Base-by-base conservation (phyloP, 2,329 filamentous ascomycete genomes). In the Talaromyces sp. region DNA sequence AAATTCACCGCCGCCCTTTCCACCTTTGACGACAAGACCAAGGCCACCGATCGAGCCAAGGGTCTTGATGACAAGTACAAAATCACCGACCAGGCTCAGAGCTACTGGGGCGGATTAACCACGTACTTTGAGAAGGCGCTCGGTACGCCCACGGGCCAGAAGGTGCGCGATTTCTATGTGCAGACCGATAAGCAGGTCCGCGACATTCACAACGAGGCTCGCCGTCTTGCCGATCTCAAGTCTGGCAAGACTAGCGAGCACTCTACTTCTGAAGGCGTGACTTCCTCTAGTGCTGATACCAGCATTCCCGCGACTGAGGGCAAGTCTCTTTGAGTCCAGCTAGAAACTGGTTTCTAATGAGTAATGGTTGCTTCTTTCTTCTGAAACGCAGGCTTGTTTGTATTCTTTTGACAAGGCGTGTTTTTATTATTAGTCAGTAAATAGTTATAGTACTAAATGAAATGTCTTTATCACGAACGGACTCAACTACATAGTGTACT, bases 81-180 rank as follows among this genome's bases (percentile, higher is more conserved):
- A 71, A 87, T 98, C 74, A 86, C 87, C 63, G 84, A 89, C 71
- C 90, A 90, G 74, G 92, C 91, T 68, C 86, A 83, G 74, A 85
- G 80, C 66, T 86, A 84, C 66, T 89, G 85, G 83, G 83, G 84
- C 49, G 90, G 92, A 39, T 77, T 98, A 67, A 84, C 84, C 78
- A 92, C 90, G 13, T 99, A 98, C 86, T 98, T 97, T 75, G 94
- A 98, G 81, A 96, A 96, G 85, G 94, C 94, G 2, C 83, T 89
- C 65, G 89, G 85, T 76, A 96, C 93, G 0, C 92, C 93, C 10
- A 96, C 93, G 1, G 95, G 95, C 71, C 88, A 93, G 83, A 92
- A 90, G 80, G 82, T 99, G 67, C 90, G 91, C 71, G 84, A 89
- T 68, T 99, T 99, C 82, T 99, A 99, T 81, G 85, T 89, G 8